A percentile compares a stretch with the other conserved stretches of the same genome.
phyloP scores from a whole-genome alignment of 768 basidiomycete genomes.

The Mrakia gelida region DNA sequence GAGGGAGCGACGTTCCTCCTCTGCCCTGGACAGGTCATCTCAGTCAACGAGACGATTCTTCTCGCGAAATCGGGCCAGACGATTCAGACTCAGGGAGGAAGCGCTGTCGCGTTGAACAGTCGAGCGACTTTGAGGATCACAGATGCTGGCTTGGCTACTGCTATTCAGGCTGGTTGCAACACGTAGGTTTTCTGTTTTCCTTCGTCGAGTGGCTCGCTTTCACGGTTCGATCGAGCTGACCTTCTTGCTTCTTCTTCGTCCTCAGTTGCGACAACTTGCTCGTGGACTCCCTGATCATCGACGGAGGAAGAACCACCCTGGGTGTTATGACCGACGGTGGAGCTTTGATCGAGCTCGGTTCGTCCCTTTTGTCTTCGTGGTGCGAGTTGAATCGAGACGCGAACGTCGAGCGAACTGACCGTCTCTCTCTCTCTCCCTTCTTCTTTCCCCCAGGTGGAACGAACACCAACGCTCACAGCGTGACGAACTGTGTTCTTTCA shows the following conservation, averaged over 20 bases:
- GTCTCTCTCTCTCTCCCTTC: no score
- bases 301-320: not conserved
- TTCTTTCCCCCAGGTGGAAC: not conserved
- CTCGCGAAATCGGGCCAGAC: not conserved
- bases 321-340: not conserved
- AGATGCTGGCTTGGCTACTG: not conserved
- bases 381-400: no score
- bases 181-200: not conserved
- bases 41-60: not conserved
- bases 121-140: not conserved
- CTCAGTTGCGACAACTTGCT: conserved; percentile 3
- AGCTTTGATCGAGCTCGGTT: conserved; percentile 7
- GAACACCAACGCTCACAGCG: not conserved
- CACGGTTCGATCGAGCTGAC: not conserved
- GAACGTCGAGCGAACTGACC: no score
- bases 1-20: not conserved
- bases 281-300: not conserved
- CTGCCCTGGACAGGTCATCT: not conserved
- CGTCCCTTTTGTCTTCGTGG: no score
- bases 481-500: not conserved
- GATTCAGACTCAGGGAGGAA: conserved; percentile 3
- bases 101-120: not conserved
- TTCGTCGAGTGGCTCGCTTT: not conserved
- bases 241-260: not conserved
- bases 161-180: not conserved